Conservation (phyloP, 768 basidiomycete genomes). For the Auriculariales sp. region DNA sequence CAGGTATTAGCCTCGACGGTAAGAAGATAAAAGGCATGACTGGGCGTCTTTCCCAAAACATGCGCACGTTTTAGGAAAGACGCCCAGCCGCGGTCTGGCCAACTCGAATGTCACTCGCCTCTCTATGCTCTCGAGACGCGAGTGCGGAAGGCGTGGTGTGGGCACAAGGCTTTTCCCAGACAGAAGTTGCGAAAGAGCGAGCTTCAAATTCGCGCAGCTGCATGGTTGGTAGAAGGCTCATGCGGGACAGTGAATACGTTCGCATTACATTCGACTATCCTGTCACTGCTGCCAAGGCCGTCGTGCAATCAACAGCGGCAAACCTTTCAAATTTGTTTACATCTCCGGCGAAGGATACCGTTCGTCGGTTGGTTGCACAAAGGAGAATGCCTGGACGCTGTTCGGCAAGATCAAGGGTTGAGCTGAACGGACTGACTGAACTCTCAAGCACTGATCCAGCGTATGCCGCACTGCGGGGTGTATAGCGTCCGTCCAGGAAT, state of each 20-base stretch:
- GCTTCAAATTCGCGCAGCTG: background rate
- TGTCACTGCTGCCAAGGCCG: slow-evolving; percentile 14
- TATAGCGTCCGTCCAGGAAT: slow-evolving; percentile 13
- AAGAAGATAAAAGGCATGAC: no score
- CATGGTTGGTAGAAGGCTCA: no score
- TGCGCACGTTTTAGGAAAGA: no score
- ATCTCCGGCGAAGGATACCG: slow-evolving; percentile 15
- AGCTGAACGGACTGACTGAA: slow-evolving; percentile 11
- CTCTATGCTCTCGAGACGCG: slow-evolving; percentile 21
- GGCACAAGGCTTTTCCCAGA: slow-evolving; percentile 20
- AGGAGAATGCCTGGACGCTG: slow-evolving; percentile 10
- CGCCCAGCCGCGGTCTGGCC: slow-evolving; percentile 16
- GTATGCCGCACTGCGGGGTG: slow-evolving; percentile 7
- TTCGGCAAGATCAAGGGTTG: slow-evolving; percentile 16
- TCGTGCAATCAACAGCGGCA: slow-evolving; percentile 3
- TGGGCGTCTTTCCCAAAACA: no score
- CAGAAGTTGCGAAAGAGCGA: slow-evolving; percentile 14
- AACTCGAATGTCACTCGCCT: slow-evolving; percentile 16
- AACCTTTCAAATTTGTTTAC: slow-evolving; percentile 15
- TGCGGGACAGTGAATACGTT: slow-evolving; percentile 11
- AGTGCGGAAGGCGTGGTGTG: slow-evolving; percentile 22
- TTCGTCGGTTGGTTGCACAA: background rate
- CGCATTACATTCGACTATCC: slow-evolving; percentile 16
- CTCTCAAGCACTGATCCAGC: slow-evolving; percentile 6
- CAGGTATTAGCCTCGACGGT: no score